Conservation (phyloP, 441 rosid genomes). For the Manihot esculenta region DNA sequence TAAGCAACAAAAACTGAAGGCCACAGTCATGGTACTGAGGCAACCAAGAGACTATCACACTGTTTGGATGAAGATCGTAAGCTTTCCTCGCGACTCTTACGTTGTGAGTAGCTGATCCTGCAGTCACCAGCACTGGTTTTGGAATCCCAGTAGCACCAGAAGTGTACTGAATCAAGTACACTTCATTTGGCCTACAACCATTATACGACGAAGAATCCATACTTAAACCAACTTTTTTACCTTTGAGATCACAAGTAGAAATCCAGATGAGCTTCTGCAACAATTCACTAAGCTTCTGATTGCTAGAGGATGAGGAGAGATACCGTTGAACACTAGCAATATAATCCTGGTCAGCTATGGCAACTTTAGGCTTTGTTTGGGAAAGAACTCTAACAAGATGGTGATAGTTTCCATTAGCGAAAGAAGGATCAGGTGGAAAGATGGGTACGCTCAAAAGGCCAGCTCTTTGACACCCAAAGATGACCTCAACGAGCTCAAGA, state of each 20-base stretch:
- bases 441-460: conserved; percentile 53
- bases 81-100: conserved; percentile 58
- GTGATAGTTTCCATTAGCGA: conserved; percentile 33
- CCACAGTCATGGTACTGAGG: conserved; percentile 77
- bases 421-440: conserved; percentile 48
- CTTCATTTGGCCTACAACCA: conserved; percentile 47
- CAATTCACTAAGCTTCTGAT: conserved; percentile 33
- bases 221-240: neutral
- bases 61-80: conserved; percentile 54
- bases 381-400: conserved; percentile 53
- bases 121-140: conserved; percentile 56
- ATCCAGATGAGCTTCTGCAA: conserved; percentile 43
- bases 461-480: conserved; percentile 66
- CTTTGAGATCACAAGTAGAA: conserved; percentile 36
- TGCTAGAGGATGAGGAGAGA: conserved; percentile 29
- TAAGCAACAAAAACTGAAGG: conserved; percentile 55
- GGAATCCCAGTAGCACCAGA: conserved; percentile 70
- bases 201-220: conserved; percentile 13
- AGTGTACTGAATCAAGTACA: conserved; percentile 63
- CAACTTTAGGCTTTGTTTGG: conserved; percentile 54
- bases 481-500: conserved; percentile 47
- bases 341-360: conserved; percentile 42
- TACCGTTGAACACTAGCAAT: conserved; percentile 34
- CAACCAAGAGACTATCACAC: conserved; percentile 54
- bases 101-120: conserved; percentile 67